Percentiles rank a stretch among this genome's conserved stretches.
Evolutionary conservation across 805 yeast genomes (phyloP).

Genomic region (Groenewaldozyma salmanticensis): DNA sequence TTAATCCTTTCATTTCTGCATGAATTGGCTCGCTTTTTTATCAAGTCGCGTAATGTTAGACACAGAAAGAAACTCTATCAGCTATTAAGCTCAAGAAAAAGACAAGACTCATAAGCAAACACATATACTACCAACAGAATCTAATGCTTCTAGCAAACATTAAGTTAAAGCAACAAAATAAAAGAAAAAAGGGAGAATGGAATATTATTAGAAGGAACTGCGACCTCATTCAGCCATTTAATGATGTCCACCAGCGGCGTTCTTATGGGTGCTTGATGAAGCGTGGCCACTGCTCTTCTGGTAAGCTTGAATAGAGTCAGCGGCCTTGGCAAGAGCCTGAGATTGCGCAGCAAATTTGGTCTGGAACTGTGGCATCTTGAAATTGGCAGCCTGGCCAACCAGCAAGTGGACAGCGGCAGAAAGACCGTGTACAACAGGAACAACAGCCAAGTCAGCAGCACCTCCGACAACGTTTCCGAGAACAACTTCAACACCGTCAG

Average conservation of each 20-base stretch:
- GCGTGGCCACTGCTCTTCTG: slow-evolving; percentile 5
- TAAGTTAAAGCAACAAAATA: too few species aligned
- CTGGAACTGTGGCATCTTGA: slow-evolving; percentile 10
- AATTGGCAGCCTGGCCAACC: slow-evolving; percentile 16
- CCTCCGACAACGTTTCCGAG: slow-evolving; percentile 15
- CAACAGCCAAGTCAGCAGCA: slow-evolving; percentile 18
- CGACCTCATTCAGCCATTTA: not conserved
- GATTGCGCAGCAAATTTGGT: slow-evolving; percentile 14
- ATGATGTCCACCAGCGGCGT: slow-evolving; percentile 16
- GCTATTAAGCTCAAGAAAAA: too few species aligned
- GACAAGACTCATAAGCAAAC: too few species aligned
- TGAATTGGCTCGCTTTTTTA: too few species aligned
- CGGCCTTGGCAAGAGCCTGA: slow-evolving; percentile 3
- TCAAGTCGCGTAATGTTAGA: too few species aligned
- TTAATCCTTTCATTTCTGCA: too few species aligned
- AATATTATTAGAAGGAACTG: too few species aligned
- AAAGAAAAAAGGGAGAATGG: too few species aligned
- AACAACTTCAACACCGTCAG: slow-evolving; percentile 27
- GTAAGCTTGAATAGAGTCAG: slow-evolving; percentile 1
- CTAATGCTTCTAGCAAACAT: too few species aligned
- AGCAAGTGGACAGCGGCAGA: slow-evolving; percentile 15
- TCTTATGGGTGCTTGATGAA: slow-evolving; percentile 4
- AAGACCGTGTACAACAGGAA: slow-evolving; percentile 18
- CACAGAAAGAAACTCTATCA: too few species aligned
- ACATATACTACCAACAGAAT: too few species aligned